phyloP scores from a whole-genome alignment of 768 basidiomycete genomes.

The Inosperma sp. region DNA sequence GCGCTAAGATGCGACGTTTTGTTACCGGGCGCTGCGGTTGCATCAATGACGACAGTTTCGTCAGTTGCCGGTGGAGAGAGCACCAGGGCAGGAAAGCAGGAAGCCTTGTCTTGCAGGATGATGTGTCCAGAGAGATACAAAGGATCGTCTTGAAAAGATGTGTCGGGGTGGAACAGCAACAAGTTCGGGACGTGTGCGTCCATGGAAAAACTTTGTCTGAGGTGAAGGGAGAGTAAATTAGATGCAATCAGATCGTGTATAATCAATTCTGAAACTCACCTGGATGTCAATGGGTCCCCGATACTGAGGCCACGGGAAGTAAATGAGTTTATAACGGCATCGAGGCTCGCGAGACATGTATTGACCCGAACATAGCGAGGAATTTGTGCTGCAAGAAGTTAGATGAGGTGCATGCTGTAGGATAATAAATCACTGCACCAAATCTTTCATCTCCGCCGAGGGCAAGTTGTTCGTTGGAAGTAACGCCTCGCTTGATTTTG shows the following conservation, averaged over 20 bases:
- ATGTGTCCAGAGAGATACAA: slow-evolving; percentile 75
- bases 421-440: slow-evolving; percentile 37
- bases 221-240: slow-evolving; percentile 2
- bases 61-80: slow-evolving; percentile 65
- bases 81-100: slow-evolving; percentile 89
- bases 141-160: slow-evolving; percentile 63
- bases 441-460: slow-evolving; percentile 56
- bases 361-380: slow-evolving; percentile 88
- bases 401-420: slow-evolving; percentile 10
- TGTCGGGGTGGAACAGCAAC: slow-evolving; percentile 66
- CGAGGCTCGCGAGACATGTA: slow-evolving; percentile 58
- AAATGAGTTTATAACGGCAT: slow-evolving; percentile 60
- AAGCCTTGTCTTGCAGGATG: slow-evolving; percentile 96
- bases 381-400: slow-evolving; percentile 48
- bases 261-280: slow-evolving; percentile 32
- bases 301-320: slow-evolving; percentile 50
- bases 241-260: slow-evolving; percentile 1
- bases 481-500: slow-evolving; percentile 72
- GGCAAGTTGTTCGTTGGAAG: slow-evolving; percentile 60
- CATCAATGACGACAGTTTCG: slow-evolving; percentile 72
- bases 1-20: slow-evolving; percentile 94
- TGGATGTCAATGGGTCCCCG: slow-evolving; percentile 49
- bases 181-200: slow-evolving; percentile 84
- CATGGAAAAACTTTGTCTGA: slow-evolving; percentile 58
- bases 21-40: slow-evolving; percentile 96